Evolutionary conservation across 306 rosid genomes (phyloP), one percentile per base, ranked within the genome.

Genomic region (Casuarina cunninghamiana): DNA sequence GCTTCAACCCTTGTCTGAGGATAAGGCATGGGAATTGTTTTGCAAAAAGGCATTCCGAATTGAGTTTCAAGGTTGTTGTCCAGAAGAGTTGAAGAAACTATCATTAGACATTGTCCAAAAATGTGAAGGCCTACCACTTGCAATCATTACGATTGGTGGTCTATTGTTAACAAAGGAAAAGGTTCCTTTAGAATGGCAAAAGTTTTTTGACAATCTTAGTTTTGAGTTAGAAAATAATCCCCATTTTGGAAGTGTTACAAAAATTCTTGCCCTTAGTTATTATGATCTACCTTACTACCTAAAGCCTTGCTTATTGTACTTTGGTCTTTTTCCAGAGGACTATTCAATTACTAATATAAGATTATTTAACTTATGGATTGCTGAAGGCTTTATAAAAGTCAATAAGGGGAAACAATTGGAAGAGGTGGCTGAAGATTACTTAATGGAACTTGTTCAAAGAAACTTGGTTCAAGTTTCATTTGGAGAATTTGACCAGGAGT

Each of bases 291-390:
- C 68, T 51, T 75, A 6, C 35, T 72, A 71, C 12, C 77, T 81
- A 7, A 81, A 76, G 50, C 3, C 13, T 2, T 76, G 84, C 53
- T 62, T 71, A 61, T 71, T 76, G 45, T 81, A 71, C 68, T 71
- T 81, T 26, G 19, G 84, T 21, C 45, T 76, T 54, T 81, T 81
- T 48, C 84, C 77, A 0, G 46, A 71, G 44, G 80, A 13, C 53
- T 13, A 71, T 10, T 71, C 74, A 11, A 76, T 76, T 62, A 37
- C 41, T 16, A 32, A 67, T 11, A 0, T 6, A 10, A 62, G 57
- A 65, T 72, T 79, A 4, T 1, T 65, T 73, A 37, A 21, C 6
- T 15, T 73, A 10, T 79, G 83, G 83, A 45, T 73, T 10, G 74
- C 58, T 0, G 78, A 79, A 35, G 78, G 74, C 2, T 73, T 73